phyloP scores from a whole-genome alignment of 2,329 filamentous ascomycete species.

The Monosporascus sp. region DNA sequence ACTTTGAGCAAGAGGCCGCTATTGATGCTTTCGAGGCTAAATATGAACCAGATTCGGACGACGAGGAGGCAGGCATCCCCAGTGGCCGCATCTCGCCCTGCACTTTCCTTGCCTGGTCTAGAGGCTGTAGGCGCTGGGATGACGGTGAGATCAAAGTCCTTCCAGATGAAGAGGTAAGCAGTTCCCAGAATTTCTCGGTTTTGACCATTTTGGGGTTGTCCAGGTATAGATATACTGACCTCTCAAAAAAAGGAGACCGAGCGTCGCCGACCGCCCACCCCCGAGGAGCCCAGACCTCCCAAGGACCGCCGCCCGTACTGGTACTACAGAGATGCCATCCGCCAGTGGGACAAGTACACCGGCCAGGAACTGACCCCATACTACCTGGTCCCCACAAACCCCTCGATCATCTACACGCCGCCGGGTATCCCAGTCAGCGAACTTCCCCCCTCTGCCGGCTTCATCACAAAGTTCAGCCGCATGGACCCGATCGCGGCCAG shows the following conservation, averaged over 20 bases:
- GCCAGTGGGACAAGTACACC: conserved; percentile 22
- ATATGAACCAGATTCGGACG: conserved; percentile 7
- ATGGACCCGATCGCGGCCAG: conserved; percentile 26
- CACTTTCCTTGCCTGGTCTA: conserved; percentile 34
- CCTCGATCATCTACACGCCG: conserved; percentile 18
- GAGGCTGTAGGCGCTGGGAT: conserved; percentile 29
- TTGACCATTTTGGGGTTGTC: neutral
- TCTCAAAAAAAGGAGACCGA: neutral
- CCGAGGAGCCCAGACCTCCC: conserved; percentile 3
- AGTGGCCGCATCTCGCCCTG: conserved; percentile 34
- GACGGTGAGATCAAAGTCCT: conserved; percentile 13
- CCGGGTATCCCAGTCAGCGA: conserved; percentile 15
- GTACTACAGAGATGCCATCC: conserved; percentile 2
- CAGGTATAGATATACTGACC: neutral
- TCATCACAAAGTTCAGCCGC: conserved; percentile 22
- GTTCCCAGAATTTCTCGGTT: neutral
- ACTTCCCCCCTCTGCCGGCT: conserved; percentile 5
- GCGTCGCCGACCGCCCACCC: conserved; percentile 16
- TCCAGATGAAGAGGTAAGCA: conserved; percentile 28
- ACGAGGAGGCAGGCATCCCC: conserved; percentile 32
- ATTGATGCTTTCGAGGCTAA: conserved; percentile 3
- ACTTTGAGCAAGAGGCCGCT: conserved; percentile 7
- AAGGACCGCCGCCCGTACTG: conserved; percentile 1
- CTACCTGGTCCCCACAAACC: conserved; percentile 18
- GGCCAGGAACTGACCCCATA: conserved; percentile 18